Base-by-base conservation (phyloP, 768 basidiomycete species). In the Cytidiella melzeri region DNA sequence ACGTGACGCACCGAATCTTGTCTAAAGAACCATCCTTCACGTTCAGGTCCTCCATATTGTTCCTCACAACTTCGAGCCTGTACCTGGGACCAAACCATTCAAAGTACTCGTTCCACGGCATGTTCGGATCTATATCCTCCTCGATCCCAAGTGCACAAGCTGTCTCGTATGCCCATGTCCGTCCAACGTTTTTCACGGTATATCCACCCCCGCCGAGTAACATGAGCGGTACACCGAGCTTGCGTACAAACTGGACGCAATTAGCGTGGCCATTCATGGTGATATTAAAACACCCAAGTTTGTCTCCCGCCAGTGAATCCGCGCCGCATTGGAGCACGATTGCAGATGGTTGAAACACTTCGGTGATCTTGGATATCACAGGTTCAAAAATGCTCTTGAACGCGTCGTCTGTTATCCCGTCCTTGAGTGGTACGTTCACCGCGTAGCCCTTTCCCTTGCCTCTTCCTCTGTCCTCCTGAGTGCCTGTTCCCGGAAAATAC, bases 21-120 rank as follows among this genome's bases (percentile, higher is more conserved):
- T 95, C 84, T 27, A 98, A 67, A 24, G 88, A 87, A 9, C 79
- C 80, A 57, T 94, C 87, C 54, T 77, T 79, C 51, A 84, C 67
- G 62, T 98, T 99, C 58, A 89, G 69, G 60, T 98, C 92, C 53
- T 96, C 93, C 87, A 95, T 91, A 61, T 98, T 98, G 60, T 87
- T 97, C 54, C 79, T 76, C 21, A 82, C 76, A 1, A 99, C 94
- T 61, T 97, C 94, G 30, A 99, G 73, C 53, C 93, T 76, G 67
- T 94, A 99, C 53, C 93, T 73, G 13, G 95, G 95, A 0, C 94
- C 96, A 64, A 94, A 98, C 84, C 93, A 99, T 65, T 98, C 95
- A 62, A 97, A 90, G 64, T 92, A 95, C 57, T 84, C 80, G 65
- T 84, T 89, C 81, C 83, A 92, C 1, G 88, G 89, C 50, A 92